Evolutionary conservation across 768 basidiomycete species (phyloP), one percentile per base, ranked within the genome.

Genomic region (Russula abietina): DNA sequence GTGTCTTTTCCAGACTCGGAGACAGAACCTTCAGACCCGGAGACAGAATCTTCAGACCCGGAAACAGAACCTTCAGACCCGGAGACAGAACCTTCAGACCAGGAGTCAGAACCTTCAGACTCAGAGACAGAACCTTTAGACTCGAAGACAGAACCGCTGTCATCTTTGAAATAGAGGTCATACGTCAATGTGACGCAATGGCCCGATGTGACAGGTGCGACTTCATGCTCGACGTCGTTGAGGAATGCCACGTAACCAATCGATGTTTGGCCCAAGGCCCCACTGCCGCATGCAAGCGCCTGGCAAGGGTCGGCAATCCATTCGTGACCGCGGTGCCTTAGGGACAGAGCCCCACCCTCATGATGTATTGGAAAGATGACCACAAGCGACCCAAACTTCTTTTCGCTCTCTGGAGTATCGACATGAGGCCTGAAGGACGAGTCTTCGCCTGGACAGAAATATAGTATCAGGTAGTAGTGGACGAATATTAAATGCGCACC

Each of bases 261-360:
- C 16, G 41, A 41, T 7, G 17, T 6, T 41, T 8, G 41, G 16
- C 9, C 41, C 41, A 17, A 17, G 19, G 41, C 41, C 41, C 60
- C 57, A 1, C 36, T 4, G 0, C n/a, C n/a, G n/a, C n/a, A n/a
- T n/a, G 41, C 41, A 41, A 41, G 41, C 41, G 41, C 41, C 1
- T 41, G 41, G 8, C 17, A 17, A 8, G 41, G 8, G 41, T 41
- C 41, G 19, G 19, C 19, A 17, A 41, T 9, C 41, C 41, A 41
- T 41, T 41, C 41, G 41, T 9, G 41, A 19, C 19, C 41, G 10
- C 50, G 59, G 43, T 76, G 72, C 10, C 73, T 73, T 1, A 84
- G 71, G 4, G 73, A 56, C 16, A 81, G 74, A n/a, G 57, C 36
- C 3, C 81, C 82, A 2, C 81, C 81, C 57, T 78, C 71, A 64